A percentile compares a stretch with the other conserved stretches of the same genome.
Evolutionary conservation across 2,329 filamentous ascomycete genomes (phyloP).

Genomic region (Clonostachys solani): DNA sequence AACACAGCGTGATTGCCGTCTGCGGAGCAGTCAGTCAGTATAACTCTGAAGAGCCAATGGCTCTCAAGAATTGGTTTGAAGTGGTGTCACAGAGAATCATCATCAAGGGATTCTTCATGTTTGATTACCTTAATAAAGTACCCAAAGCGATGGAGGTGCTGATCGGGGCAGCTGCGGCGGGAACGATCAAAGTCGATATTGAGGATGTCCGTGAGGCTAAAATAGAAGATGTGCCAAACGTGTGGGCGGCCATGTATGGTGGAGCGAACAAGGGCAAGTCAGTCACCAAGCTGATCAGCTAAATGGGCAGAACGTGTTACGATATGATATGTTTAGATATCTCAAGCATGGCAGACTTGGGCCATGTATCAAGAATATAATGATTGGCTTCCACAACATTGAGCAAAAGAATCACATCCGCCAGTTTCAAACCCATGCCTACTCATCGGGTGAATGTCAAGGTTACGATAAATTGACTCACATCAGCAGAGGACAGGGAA

Average conservation of each 20-base stretch:
- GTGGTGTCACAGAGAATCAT: constrained; percentile 15
- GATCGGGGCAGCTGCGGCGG: constrained; percentile 17
- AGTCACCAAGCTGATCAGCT: constrained; percentile 16
- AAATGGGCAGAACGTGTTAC: background rate
- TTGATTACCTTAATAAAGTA: constrained; percentile 20
- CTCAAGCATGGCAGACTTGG: no score
- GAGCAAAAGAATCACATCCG: no score
- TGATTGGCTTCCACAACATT: no score
- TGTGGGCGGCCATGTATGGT: constrained; percentile 17
- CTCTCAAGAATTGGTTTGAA: constrained; percentile 17
- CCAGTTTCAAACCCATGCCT: no score
- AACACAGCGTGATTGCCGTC: constrained; percentile 61
- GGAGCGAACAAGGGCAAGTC: constrained; percentile 19
- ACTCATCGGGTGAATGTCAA: no score
- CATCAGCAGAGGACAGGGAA: no score
- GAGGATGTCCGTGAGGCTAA: constrained; percentile 13
- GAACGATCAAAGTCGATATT: constrained; percentile 13
- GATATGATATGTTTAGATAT: no score
- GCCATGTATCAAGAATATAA: no score
- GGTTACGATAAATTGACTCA: no score
- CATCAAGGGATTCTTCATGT: constrained; percentile 18
- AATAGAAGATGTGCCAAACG: constrained; percentile 17
- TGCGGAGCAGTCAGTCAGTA: constrained; percentile 70
- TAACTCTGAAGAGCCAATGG: constrained; percentile 34
- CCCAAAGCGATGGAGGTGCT: constrained; percentile 7